phyloP scores from a whole-genome alignment of 2,329 filamentous ascomycete genomes.

The Neopestalotiopsis rosae region DNA sequence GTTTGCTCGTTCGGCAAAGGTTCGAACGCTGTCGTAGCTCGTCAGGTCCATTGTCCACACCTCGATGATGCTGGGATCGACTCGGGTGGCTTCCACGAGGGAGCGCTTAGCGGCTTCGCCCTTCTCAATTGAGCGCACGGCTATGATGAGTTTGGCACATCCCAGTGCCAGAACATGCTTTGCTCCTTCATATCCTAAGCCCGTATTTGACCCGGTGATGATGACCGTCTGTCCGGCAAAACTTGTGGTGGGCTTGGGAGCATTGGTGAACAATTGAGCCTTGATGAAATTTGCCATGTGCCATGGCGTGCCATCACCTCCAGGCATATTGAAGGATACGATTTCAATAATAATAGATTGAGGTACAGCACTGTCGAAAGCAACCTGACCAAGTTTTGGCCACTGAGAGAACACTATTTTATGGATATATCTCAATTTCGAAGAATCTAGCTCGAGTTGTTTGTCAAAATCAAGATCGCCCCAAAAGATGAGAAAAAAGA shows the following conservation, averaged over 20 bases:
- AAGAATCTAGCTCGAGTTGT: neutral
- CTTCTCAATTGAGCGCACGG: slow-evolving; percentile 3
- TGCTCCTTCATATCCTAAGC: neutral
- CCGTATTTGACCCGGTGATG: slow-evolving; percentile 15
- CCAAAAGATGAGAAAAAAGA: neutral
- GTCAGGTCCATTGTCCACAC: slow-evolving; percentile 16
- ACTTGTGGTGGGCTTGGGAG: slow-evolving; percentile 1
- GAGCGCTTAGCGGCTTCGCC: slow-evolving; percentile 3
- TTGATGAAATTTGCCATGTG: slow-evolving; percentile 9
- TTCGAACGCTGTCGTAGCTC: slow-evolving; percentile 15
- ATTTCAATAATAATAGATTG: too few species aligned
- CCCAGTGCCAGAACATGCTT: neutral
- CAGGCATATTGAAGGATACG: neutral
- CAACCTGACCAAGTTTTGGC: too few species aligned
- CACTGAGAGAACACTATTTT: too few species aligned
- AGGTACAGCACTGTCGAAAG: too few species aligned
- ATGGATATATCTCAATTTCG: too few species aligned
- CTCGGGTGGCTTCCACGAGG: neutral
- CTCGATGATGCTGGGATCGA: neutral
- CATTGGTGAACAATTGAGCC: neutral
- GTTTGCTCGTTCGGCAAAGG: neutral
- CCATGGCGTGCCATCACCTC: neutral
- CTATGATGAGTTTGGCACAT: slow-evolving; percentile 9
- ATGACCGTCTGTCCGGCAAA: neutral
- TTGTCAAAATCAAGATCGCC: neutral